Evolutionary conservation across 2,329 filamentous ascomycete genomes (phyloP), one percentile per base, ranked within the genome.

Genomic region (Colletotrichum sp.): DNA sequence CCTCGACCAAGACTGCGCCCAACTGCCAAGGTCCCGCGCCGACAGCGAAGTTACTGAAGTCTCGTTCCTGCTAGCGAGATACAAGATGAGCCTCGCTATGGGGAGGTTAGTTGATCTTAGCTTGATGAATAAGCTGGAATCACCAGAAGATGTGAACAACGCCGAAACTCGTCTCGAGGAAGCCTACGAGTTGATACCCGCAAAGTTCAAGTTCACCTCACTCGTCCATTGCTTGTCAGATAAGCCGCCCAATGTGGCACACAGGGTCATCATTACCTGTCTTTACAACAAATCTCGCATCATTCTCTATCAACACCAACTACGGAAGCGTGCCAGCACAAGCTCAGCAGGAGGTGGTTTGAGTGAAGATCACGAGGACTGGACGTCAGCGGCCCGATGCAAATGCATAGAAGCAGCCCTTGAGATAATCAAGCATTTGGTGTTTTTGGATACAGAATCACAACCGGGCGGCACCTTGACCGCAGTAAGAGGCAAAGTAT

Each of bases 241-340:
- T 6, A n/a, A n/a, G 3, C 36, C 16, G 16, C 1, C 10, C 16
- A 44, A 3, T 2, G 36, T 44, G 5, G 36, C 36, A 0, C 36
- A 44, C 0, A 5, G 36, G 1, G 16, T 44, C 5, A 44, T 44
- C 1, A 44, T n/a, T 10, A 44, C 36, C 5, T 44, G 36, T 44
- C 36, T 44, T n/a, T n/a, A 44, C 1, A 44, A 44, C 3, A 6
- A 6, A 0, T 0, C 36, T 6, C 16, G 8, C 2, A 44, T 44
- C 3, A 44, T 44, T 0, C 16, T n/a, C 0, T 6, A 3, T 0
- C 36, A n/a, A 44, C 0, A 8, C 16, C 7, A 39, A 18, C 2
- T 39, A 9, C 36, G 36, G 3, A 39, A 39, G 21, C 1, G 7
- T 36, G 34, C 34, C 3, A 16, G 13, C 34, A 36, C 1, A 36